phyloP scores from a whole-genome alignment of 2,329 filamentous ascomycete genomes.

The Akanthomyces lecanii region DNA sequence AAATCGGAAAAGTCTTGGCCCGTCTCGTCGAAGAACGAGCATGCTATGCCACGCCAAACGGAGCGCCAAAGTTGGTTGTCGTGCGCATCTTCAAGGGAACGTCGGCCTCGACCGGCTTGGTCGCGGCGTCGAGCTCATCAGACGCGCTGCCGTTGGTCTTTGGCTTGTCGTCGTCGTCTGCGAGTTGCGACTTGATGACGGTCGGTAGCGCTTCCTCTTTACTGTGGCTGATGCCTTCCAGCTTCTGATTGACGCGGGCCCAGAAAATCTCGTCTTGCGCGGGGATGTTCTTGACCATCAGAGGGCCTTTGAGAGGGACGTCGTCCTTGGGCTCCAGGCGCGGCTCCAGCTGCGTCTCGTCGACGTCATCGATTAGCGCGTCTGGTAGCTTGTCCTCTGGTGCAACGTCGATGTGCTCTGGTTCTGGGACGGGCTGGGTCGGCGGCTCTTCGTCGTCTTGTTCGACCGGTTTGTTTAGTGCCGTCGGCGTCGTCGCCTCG shows the following conservation, averaged over 20 bases:
- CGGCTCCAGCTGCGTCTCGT: conserved; percentile 23
- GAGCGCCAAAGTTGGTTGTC: conserved; percentile 45
- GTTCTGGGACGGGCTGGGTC: neutral
- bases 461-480: conserved; percentile 6
- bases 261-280: conserved; percentile 54
- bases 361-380: neutral
- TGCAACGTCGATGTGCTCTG: neutral
- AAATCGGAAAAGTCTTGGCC: neutral
- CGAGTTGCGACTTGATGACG: conserved; percentile 28
- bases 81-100: conserved; percentile 43
- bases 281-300: conserved; percentile 53
- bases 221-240: conserved; percentile 45
- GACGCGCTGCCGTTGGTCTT: conserved; percentile 17
- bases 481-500: conserved; percentile 29
- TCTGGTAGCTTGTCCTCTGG: neutral
- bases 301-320: conserved; percentile 44
- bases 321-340: conserved; percentile 41
- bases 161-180: conserved; percentile 25
- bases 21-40: neutral
- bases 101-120: conserved; percentile 35
- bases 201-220: conserved; percentile 46
- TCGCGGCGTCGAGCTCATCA: conserved; percentile 15
- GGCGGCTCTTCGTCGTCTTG: neutral
- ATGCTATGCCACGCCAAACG: conserved; percentile 35
- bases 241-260: conserved; percentile 45